Base-by-base conservation (phyloP, 2,329 filamentous ascomycete species). In the Ascocoryne sarcoides region DNA sequence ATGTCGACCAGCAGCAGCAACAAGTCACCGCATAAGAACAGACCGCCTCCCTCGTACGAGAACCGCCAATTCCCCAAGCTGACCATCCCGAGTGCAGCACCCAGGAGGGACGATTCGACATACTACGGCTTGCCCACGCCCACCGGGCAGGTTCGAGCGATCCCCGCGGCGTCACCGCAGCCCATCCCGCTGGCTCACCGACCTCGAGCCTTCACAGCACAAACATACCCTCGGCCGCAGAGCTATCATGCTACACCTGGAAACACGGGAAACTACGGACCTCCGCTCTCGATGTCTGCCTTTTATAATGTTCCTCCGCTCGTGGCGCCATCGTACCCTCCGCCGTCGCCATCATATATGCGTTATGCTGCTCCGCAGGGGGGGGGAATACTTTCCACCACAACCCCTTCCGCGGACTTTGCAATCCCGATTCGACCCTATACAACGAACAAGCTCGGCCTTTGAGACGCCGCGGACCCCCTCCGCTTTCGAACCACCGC, bases 201-300 rank as follows among this genome's bases (percentile, higher is more conserved):
- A 34, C 49, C 55, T 40, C 53, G 53, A 44, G 43, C 52, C 19
- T 26, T 43, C 4, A 49, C 52, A 14, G 23, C 49, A 10, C 46
- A 51, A 18, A 47, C 52, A 42, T 48, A 45, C 32, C 50, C 43
- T 18, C 46, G 51, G 30, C 54, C 54, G 12, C 10, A 39, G 5
- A 55, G 50, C 23, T 52, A 44, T 31, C 48, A 53, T 40, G 42
- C 44, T n/a, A 23, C 43, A 16, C 38, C 49, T 36, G 36, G 43
- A 12, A 34, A 29, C 10, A 21, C 29, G 23, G 45, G 40, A 4
- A 32, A 37, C 35, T 17, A 38, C 39, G 43, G 47, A 9, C 55
- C 53, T 42, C 56, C 56, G 17, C 31, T 53, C 10, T 52, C 55
- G 12, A 37, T 16, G 10, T 56, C 52, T 4, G 52, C 53, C 5